Evolutionary conservation across 768 basidiomycete species (phyloP).

Genomic region (Collybia mongolica): DNA sequence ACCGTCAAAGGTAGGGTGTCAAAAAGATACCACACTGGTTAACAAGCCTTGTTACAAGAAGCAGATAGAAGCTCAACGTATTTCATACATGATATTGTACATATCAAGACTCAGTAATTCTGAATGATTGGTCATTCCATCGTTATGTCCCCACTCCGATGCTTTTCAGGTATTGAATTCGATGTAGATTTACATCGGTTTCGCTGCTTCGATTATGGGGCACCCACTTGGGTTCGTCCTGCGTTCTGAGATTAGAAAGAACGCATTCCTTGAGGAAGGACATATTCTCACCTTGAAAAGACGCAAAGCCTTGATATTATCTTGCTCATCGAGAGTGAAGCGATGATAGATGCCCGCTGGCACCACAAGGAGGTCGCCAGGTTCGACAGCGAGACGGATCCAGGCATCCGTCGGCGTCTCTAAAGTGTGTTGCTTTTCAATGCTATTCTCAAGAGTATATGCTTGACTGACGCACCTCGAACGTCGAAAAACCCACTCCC

Average conservation of each 20-base stretch:
- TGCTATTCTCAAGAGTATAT: not conserved
- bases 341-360: constrained; percentile 94
- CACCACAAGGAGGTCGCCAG: constrained; percentile 84
- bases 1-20: too few relatives aligned
- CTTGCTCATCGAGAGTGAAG: constrained; percentile 80
- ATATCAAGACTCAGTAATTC: too few relatives aligned
- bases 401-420: constrained; percentile 69
- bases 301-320: constrained; percentile 75
- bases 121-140: too few relatives aligned
- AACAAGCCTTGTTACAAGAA: too few relatives aligned
- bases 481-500: constrained; percentile 96
- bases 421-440: constrained; percentile 19
- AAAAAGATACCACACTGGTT: too few relatives aligned
- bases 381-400: constrained; percentile 75
- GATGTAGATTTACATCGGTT: constrained; percentile 65
- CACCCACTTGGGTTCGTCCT: constrained; percentile 94
- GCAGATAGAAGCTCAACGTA: too few relatives aligned
- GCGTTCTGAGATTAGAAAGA: constrained; percentile 3
- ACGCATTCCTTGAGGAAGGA: not conserved
- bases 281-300: constrained; percentile 69
- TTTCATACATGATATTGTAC: too few relatives aligned
- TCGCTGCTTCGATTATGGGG: constrained; percentile 64
- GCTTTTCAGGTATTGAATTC: constrained; percentile 58
- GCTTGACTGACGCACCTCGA: constrained; percentile 51
- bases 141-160: constrained; percentile 41